Evolutionary conservation across 169 alveolate species (phyloP).

Genomic region (Cryptosporidium sp.): DNA sequence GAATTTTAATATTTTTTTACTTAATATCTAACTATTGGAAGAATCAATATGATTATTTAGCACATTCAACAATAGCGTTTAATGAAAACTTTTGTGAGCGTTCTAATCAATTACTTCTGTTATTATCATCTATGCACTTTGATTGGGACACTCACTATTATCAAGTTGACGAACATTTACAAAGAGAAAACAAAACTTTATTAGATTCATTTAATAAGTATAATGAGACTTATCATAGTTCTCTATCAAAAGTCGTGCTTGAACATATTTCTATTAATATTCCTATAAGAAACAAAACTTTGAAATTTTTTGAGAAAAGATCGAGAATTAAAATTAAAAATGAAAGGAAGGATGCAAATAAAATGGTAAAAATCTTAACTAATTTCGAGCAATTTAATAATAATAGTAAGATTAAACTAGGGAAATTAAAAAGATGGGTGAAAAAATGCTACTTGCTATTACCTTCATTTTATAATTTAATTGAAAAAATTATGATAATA

Average conservation of each 20-base stretch:
- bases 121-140: not conserved
- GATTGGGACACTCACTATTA: constrained; percentile 23
- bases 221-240: constrained; percentile 3
- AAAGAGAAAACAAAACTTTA: not conserved
- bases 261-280: not conserved
- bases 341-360: constrained; percentile 7
- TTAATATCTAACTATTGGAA: constrained; percentile 57
- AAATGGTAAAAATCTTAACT: constrained; percentile 19
- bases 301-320: constrained; percentile 19
- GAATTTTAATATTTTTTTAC: constrained; percentile 18
- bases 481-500: constrained; percentile 1
- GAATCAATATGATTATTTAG: constrained; percentile 16
- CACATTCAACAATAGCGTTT: constrained; percentile 5
- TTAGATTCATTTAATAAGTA: not conserved
- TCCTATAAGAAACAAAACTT: constrained; percentile 16
- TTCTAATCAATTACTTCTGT: not conserved
- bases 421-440: constrained; percentile 22
- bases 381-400: not conserved
- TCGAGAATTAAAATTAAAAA: not conserved
- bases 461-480: constrained; percentile 34
- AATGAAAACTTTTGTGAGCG: not conserved
- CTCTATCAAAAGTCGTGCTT: constrained; percentile 7
- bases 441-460: constrained; percentile 1
- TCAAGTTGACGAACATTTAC: not conserved
- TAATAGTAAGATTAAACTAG: not conserved